These are phyloP conservation scores for Trichosporon inkin DNA, from an alignment of 1,284 basidiomycete species.

Conservation along the genomic window DNA sequence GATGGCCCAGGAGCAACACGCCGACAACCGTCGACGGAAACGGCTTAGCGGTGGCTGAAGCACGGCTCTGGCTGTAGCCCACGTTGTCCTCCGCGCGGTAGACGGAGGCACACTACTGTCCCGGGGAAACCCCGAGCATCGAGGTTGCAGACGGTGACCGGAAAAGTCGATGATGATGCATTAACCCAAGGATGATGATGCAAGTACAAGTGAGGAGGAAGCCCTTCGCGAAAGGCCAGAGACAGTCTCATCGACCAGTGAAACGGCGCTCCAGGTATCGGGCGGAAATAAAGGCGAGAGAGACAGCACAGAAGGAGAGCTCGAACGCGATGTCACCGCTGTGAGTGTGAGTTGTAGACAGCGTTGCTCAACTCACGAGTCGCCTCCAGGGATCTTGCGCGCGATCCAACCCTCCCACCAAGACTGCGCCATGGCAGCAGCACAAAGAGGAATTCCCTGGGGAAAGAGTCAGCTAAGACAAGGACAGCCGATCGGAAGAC, in stretches of 20 bases:
- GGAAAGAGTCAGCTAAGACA: not conserved
- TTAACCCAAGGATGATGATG: no score
- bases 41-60: no score
- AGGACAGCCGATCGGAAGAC: not conserved
- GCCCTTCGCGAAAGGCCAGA: not conserved
- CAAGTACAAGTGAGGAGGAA: no score
- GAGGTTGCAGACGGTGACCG: no score
- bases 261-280: slow-evolving; percentile 44
- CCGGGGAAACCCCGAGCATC: no score
- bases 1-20: no score
- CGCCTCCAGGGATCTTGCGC: slow-evolving; percentile 38
- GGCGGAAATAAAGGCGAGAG: slow-evolving; percentile 31
- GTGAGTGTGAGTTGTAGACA: not conserved
- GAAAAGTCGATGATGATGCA: no score
- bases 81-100: no score
- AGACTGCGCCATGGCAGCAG: slow-evolving; percentile 45
- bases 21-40: no score
- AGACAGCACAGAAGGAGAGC: slow-evolving; percentile 26
- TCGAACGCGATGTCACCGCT: slow-evolving; percentile 43
- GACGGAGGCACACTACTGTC: no score
- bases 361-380: slow-evolving; percentile 30
- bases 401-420: slow-evolving; percentile 52
- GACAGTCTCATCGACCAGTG: slow-evolving; percentile 32
- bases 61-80: no score
- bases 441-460: slow-evolving; percentile 43